phyloP scores from a whole-genome alignment of 2,329 filamentous ascomycete genomes.

The Lachnellula subtilissima region DNA sequence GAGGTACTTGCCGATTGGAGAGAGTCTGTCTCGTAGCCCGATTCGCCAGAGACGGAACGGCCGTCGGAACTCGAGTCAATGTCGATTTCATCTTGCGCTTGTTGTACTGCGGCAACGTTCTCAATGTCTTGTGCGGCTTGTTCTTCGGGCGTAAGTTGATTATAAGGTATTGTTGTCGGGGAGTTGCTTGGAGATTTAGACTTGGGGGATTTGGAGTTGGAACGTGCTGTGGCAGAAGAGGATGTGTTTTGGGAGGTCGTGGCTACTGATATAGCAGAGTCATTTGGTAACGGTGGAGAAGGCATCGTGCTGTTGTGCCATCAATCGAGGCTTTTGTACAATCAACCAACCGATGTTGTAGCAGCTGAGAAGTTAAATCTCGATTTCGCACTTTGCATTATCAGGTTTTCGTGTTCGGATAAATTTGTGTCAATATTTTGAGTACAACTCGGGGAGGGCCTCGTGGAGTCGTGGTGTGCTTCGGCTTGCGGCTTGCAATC shows the following conservation, averaged over 20 bases:
- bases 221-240: not conserved
- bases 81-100: conserved; percentile 27
- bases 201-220: conserved; percentile 6
- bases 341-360: not conserved
- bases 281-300: conserved; percentile 7
- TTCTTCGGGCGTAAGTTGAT: conserved; percentile 10
- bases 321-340: not conserved
- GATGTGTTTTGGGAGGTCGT: not conserved
- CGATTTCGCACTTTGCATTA: not conserved
- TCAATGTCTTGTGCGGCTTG: conserved; percentile 20
- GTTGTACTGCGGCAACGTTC: conserved; percentile 16
- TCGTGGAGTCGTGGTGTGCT: not conserved
- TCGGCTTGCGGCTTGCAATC: not conserved
- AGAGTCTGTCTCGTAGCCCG: conserved; percentile 29
- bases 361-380: not conserved
- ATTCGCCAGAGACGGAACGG: conserved; percentile 16
- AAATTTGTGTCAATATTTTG: not conserved
- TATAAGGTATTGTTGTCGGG: not conserved
- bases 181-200: conserved; percentile 1
- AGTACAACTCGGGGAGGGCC: not conserved
- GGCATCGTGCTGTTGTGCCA: not conserved
- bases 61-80: conserved; percentile 19
- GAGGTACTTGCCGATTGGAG: conserved; percentile 22
- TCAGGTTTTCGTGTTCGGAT: not conserved
- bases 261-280: conserved; percentile 18